Evolutionary conservation across 257 asterid species (phyloP).

Genomic region (Hygrophila difformis): DNA sequence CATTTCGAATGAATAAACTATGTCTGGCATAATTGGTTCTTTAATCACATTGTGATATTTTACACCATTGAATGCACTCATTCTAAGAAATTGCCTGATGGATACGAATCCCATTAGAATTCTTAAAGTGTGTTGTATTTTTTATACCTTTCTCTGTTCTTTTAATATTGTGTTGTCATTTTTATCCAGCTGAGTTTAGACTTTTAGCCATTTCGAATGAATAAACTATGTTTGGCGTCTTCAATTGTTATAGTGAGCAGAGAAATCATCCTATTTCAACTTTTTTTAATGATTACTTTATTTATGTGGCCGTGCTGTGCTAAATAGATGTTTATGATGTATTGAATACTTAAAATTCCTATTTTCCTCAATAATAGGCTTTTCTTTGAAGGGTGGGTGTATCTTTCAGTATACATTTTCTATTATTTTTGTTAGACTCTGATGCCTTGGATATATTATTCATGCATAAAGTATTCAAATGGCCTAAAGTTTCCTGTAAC

Average conservation of each 20-base stretch:
- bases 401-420: not conserved
- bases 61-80: too few species aligned
- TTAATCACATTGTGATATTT: too few species aligned
- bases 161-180: too few species aligned
- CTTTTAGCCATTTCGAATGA: not conserved
- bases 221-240: not conserved
- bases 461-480: not conserved
- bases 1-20: too few species aligned
- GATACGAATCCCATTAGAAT: too few species aligned
- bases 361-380: too few species aligned
- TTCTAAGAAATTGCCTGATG: too few species aligned
- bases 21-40: too few species aligned
- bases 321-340: too few species aligned
- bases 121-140: too few species aligned
- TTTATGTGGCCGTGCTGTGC: not conserved
- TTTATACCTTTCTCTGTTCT: not conserved
- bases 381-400: not conserved
- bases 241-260: not conserved
- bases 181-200: not conserved
- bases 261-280: not conserved
- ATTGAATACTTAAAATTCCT: too few species aligned
- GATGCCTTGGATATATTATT: too few species aligned
- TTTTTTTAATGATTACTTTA: not conserved
- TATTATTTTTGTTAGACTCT: constrained; percentile 2
- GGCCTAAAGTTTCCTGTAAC: not conserved